Conservation (phyloP, 1,139 yeast genomes). For the Yamadazyma sp. region DNA sequence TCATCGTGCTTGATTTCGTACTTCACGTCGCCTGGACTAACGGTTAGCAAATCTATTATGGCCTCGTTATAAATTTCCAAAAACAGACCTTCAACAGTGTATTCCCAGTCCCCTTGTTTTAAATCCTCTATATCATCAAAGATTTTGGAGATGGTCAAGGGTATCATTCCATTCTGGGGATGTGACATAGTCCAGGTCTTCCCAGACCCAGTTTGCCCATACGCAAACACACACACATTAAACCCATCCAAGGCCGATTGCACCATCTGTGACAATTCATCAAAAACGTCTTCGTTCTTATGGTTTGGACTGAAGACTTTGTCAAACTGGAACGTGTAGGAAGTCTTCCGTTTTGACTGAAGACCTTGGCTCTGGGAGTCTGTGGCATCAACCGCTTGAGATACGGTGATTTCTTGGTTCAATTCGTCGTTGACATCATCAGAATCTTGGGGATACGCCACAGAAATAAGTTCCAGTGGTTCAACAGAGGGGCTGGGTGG, state of each 20-base stretch:
- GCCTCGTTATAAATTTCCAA: constrained; percentile 87
- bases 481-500: constrained; percentile 39
- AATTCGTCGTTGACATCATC: constrained; percentile 36
- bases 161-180: constrained; percentile 74
- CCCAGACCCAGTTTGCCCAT: constrained; percentile 98
- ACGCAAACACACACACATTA: constrained; percentile 92
- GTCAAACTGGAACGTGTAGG: constrained; percentile 66
- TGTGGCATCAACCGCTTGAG: constrained; percentile 15
- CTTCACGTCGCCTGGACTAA: constrained; percentile 27
- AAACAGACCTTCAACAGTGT: constrained; percentile 69
- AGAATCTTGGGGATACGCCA: constrained; percentile 50
- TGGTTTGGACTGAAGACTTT: constrained; percentile 61
- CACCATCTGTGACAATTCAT: constrained; percentile 81
- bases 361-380: constrained; percentile 6
- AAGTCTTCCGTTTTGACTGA: constrained; percentile 5
- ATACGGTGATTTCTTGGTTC: constrained; percentile 44
- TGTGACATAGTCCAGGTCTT: constrained; percentile 90
- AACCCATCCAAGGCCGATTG: constrained; percentile 90
- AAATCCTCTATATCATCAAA: constrained; percentile 58
- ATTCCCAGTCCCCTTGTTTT: constrained; percentile 63
- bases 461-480: constrained; percentile 28
- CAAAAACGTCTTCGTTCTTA: constrained; percentile 66
- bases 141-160: constrained; percentile 71
- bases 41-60: constrained; percentile 62
- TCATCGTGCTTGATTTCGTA: constrained; percentile 79